phyloP scores from a whole-genome alignment of 495 filamentous ascomycete genomes.

The Trichoderma erinaceum region DNA sequence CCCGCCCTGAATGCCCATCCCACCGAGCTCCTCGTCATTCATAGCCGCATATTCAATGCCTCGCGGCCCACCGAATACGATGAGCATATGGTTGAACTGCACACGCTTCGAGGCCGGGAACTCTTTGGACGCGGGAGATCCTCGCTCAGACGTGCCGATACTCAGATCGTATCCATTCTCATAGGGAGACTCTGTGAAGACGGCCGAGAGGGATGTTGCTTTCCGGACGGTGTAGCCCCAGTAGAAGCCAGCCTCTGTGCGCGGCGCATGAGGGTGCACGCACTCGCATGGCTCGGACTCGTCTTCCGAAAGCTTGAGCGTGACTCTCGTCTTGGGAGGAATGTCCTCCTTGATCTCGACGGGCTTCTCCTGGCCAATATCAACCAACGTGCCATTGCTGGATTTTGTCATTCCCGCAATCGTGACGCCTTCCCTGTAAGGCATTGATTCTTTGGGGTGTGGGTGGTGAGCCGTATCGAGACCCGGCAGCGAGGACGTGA shows the following conservation, averaged over 20 bases:
- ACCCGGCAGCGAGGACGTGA: conserved; percentile 59
- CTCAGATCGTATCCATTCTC: conserved; percentile 61
- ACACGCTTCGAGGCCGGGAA: conserved; percentile 38
- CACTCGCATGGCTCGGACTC: conserved; percentile 41
- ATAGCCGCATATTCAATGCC: conserved; percentile 65
- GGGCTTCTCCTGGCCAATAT: conserved; percentile 49
- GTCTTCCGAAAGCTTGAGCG: conserved; percentile 51
- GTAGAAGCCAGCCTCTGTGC: conserved; percentile 65
- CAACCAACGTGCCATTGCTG: conserved; percentile 44
- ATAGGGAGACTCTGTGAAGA: conserved; percentile 60
- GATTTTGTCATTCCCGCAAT: conserved; percentile 20
- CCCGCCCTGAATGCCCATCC: conserved; percentile 47
- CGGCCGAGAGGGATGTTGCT: conserved; percentile 51
- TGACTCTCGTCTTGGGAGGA: conserved; percentile 56
- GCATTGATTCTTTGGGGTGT: conserved; percentile 57
- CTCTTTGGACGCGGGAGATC: conserved; percentile 43
- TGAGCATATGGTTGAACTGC: conserved; percentile 58
- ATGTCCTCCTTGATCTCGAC: conserved; percentile 50
- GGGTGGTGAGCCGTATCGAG: conserved; percentile 75
- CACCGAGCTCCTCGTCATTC: conserved; percentile 54
- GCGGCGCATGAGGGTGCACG: conserved; percentile 53
- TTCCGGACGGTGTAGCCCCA: conserved; percentile 66
- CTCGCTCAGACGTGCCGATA: conserved; percentile 71
- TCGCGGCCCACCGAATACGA: conserved; percentile 67
- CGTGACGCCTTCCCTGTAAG: conserved; percentile 66